Evolutionary conservation across 768 basidiomycete species (phyloP).

Genomic region (Mycena alexandri): DNA sequence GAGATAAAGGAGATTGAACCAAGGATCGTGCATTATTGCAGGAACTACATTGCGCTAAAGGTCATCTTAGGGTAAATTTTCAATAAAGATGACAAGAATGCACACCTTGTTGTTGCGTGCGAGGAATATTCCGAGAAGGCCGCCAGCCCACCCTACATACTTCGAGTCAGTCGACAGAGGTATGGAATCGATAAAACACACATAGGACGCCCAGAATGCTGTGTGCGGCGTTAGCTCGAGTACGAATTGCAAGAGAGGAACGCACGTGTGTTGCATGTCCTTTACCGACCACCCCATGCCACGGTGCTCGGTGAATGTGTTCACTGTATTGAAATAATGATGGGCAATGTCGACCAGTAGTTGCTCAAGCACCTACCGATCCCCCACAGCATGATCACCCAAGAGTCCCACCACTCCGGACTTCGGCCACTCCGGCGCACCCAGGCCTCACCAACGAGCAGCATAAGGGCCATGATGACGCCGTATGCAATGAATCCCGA

Average conservation of each 20-base stretch:
- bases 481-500: slow-evolving; percentile 93
- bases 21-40: slow-evolving; percentile 72
- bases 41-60: slow-evolving; percentile 83
- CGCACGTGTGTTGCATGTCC: slow-evolving; percentile 95
- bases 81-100: slow-evolving; percentile 2
- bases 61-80: slow-evolving; percentile 5
- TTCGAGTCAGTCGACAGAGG: slow-evolving; percentile 18
- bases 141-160: slow-evolving; percentile 90
- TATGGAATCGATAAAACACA: slow-evolving; percentile 47
- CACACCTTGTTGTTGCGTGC: slow-evolving; percentile 81
- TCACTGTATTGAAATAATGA: slow-evolving; percentile 62
- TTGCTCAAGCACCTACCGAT: slow-evolving; percentile 58
- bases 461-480: slow-evolving; percentile 81
- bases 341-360: background rate
- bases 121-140: slow-evolving; percentile 88
- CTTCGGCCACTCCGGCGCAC: slow-evolving; percentile 75
- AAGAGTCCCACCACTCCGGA: slow-evolving; percentile 91
- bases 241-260: slow-evolving; percentile 27
- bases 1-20: slow-evolving; percentile 1
- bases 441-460: slow-evolving; percentile 86
- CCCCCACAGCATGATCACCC: slow-evolving; percentile 71
- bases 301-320: slow-evolving; percentile 94
- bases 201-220: slow-evolving; percentile 83
- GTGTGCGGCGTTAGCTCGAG: slow-evolving; percentile 1
- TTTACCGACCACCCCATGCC: slow-evolving; percentile 87